Percentiles rank a stretch among this genome's conserved stretches.
These are phyloP conservation scores for Fusarium albosuccineum DNA, from an alignment of 2,329 filamentous ascomycete genomes.

Conservation along the genomic window DNA sequence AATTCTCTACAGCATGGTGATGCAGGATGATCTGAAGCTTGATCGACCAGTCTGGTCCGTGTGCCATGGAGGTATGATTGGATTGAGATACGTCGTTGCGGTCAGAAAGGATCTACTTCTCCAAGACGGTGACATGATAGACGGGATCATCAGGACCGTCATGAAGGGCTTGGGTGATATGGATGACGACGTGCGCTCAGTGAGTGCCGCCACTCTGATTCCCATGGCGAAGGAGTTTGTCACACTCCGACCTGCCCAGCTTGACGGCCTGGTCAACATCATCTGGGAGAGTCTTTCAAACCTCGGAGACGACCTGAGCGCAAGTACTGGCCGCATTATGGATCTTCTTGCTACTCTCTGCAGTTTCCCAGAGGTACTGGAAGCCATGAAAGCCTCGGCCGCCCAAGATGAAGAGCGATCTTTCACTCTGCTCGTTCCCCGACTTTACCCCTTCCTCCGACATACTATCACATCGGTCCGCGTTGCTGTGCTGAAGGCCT, in stretches of 20 bases:
- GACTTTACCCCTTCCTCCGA: constrained; percentile 94
- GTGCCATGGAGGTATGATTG: constrained; percentile 98
- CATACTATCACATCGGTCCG: constrained; percentile 98
- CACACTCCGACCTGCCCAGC: constrained; percentile 79
- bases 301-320: constrained; percentile 95
- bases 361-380: constrained; percentile 90
- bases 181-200: constrained; percentile 96
- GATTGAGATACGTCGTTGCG: constrained; percentile 92
- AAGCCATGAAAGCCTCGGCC: constrained; percentile 93
- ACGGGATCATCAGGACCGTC: constrained; percentile 90
- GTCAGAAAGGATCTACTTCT: constrained; percentile 93
- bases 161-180: constrained; percentile 93
- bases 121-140: constrained; percentile 85
- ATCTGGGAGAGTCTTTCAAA: constrained; percentile 98
- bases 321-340: constrained; percentile 98
- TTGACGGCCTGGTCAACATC: constrained; percentile 89
- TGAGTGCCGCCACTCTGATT: constrained; percentile 96
- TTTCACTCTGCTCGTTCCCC: constrained; percentile 91
- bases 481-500: constrained; percentile 89
- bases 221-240: constrained; percentile 97
- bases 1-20: constrained; percentile 89
- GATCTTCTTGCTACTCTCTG: constrained; percentile 96
- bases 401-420: constrained; percentile 86
- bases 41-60: constrained; percentile 89
- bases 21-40: constrained; percentile 84